phyloP scores from a whole-genome alignment of 169 alveolate species.

The Plasmodium reichenowi region DNA sequence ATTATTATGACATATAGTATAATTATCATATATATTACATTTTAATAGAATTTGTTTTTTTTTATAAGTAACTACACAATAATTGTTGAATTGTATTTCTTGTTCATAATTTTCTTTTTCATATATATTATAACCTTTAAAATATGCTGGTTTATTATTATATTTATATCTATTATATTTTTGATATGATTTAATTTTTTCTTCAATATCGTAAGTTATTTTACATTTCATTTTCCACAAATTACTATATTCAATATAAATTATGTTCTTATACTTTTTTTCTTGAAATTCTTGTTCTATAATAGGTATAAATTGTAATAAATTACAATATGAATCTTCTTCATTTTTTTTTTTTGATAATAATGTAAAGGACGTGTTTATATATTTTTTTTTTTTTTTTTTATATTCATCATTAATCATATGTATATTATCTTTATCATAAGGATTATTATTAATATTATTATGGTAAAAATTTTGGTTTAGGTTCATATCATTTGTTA shows the following conservation, averaged over 20 bases:
- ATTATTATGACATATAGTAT: conserved; percentile 44
- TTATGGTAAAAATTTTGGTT: neutral
- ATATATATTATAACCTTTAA: conserved; percentile 67
- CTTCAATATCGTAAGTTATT: conserved; percentile 31
- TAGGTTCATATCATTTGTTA: neutral
- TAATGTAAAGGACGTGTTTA: neutral
- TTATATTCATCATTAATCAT: neutral
- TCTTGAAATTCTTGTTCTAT: conserved; percentile 13
- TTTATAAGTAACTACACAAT: conserved; percentile 68
- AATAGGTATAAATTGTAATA: conserved; percentile 9
- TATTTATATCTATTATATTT: conserved; percentile 60
- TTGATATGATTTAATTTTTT: conserved; percentile 40
- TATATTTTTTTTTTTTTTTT: neutral
- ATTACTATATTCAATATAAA: conserved; percentile 40
- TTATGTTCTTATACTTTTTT: conserved; percentile 43
- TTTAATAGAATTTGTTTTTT: conserved; percentile 44
- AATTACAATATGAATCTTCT: neutral
- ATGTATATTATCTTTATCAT: neutral
- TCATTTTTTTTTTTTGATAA: neutral
- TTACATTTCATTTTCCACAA: conserved; percentile 65
- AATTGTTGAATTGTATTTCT: conserved; percentile 61
- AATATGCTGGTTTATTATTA: conserved; percentile 40
- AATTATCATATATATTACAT: conserved; percentile 48
- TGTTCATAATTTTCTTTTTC: conserved; percentile 66
- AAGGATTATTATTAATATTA: neutral